Base-by-base conservation (phyloP, 2,329 filamentous ascomycete genomes). In the Coleophoma eucalyptorum region DNA sequence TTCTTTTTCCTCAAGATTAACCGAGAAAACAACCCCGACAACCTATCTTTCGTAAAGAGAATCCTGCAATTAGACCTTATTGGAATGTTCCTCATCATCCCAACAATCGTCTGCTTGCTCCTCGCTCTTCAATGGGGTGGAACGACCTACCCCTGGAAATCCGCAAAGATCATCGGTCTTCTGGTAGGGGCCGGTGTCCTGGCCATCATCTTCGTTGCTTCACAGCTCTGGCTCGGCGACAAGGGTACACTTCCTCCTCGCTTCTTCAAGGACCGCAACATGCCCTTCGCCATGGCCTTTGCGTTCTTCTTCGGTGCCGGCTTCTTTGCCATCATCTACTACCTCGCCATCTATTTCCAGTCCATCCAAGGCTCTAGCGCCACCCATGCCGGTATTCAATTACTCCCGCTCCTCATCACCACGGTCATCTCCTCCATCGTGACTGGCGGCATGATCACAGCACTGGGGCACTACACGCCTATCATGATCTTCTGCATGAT, bases 391-490 rank as follows among this genome's bases (percentile, higher is more conserved):
- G 74, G 74, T 4, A 72, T 76, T 48, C 65, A 69, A 13, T 57
- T 72, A 15, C 66, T 76, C 10, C 72, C 73, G 3, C 62, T 74
- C 44, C 61, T 73, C 16, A 64, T 77, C 10, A 61, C 67, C 43
- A 65, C 71, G 50, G 69, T 76, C 20, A 48, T 74, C 10, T 63
- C 67, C n/a, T 72, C 70, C 7, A 69, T 76, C 49, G 26, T 65
- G 2, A 67, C 67, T 11, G 74, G 74, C 32, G 60, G 62, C 4
- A 51, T 71, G 8, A 64, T 72, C 18, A 60, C 66, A 2, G 65
- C 59, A 33, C 59, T 71, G 19, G 73, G 75, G 18, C 74, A 74
- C 59, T 78, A 76, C 55, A 70, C 70, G 12, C 74, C 73, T 2
- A 65, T 72, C 50, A 67, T 74, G 62, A 60, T 76, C 34, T 33